Base-by-base conservation (phyloP, 2,329 filamentous ascomycete genomes). In the Ceratocystiopsis brevicomis region DNA sequence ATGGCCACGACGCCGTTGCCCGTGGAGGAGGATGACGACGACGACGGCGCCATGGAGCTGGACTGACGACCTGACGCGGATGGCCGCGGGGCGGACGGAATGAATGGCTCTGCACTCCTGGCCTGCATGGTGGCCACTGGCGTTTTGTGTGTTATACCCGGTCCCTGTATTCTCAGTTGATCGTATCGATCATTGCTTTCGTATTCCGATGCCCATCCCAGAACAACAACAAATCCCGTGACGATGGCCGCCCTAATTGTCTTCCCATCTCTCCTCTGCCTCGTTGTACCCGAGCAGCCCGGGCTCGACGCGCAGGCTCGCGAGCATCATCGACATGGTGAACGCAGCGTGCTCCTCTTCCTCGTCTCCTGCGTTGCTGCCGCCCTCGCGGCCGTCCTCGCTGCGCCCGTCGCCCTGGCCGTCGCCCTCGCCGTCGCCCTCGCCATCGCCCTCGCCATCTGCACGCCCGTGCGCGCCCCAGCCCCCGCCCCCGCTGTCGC, bases 11-110 rank as follows among this genome's bases (percentile, higher is more conserved):
- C 25, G 25, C 44, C 42, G 14, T 9, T 33, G 11, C 35, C 39
- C 13, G 25, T 38, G 10, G 44, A 45, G 5, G 32, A 14, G 15
- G 15, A 9, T 18, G 40, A 38, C 33, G 53, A 66, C 40, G 73
- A 78, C 51, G 61, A 62, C 1, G 76, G 81, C 54, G 75, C 69
- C 14, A 83, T 82, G 78, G 76, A 81, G 42, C 59, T 81, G 52
- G 76, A 76, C 47, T 71, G 45, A 40, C n/a, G n/a, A n/a, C n/a
- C n/a, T n/a, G n/a, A n/a, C n/a, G n/a, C n/a, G n/a, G n/a, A 21
- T 9, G 13, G 14, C 19, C 14, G 4, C 19, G 6, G 37, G 15
- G 10, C 25, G 25, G 10, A 30, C 25, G 25, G 25, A 30, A 30
- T 30, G 25, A 30, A 9, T 9, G 25, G 12, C 16, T 19, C 17